Conservation (phyloP, 2,329 filamentous ascomycete species). For the Amesomyces nigricolor region DNA sequence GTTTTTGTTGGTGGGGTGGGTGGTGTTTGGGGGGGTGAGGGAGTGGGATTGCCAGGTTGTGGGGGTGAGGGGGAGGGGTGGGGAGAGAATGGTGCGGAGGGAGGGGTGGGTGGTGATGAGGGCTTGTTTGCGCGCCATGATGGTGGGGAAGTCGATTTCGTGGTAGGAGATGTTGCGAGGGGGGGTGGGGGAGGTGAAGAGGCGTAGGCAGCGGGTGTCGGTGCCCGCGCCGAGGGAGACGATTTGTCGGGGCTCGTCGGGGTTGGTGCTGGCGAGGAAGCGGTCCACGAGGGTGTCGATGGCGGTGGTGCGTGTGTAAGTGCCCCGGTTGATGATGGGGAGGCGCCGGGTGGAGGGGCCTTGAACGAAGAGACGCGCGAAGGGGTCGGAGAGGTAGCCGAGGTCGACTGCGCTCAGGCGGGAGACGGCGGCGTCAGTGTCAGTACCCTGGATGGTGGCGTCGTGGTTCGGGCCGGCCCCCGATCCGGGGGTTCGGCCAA, state of each 20-base stretch:
- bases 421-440: slow-evolving; percentile 84
- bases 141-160: slow-evolving; percentile 81
- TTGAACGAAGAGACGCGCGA: slow-evolving; percentile 64
- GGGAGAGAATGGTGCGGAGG: slow-evolving; percentile 25
- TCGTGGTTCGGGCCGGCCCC: slow-evolving; percentile 51
- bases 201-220: slow-evolving; percentile 79
- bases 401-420: slow-evolving; percentile 80
- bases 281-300: slow-evolving; percentile 70
- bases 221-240: slow-evolving; percentile 90
- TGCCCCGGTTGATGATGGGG: slow-evolving; percentile 92
- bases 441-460: slow-evolving; percentile 76
- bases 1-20: not conserved
- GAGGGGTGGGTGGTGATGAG: slow-evolving; percentile 39
- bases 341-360: slow-evolving; percentile 53
- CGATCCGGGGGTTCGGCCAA: slow-evolving; percentile 25
- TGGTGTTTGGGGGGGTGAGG: not conserved
- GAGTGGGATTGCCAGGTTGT: slow-evolving; percentile 1
- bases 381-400: slow-evolving; percentile 80
- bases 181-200: slow-evolving; percentile 50
- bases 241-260: slow-evolving; percentile 57
- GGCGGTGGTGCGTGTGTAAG: slow-evolving; percentile 82
- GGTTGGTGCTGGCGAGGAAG: slow-evolving; percentile 53
- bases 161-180: slow-evolving; percentile 63
- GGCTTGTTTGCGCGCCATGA: slow-evolving; percentile 61
- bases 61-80: not conserved